phyloP scores from a whole-genome alignment of 129 eudicot species.

The Flaveria robusta region DNA sequence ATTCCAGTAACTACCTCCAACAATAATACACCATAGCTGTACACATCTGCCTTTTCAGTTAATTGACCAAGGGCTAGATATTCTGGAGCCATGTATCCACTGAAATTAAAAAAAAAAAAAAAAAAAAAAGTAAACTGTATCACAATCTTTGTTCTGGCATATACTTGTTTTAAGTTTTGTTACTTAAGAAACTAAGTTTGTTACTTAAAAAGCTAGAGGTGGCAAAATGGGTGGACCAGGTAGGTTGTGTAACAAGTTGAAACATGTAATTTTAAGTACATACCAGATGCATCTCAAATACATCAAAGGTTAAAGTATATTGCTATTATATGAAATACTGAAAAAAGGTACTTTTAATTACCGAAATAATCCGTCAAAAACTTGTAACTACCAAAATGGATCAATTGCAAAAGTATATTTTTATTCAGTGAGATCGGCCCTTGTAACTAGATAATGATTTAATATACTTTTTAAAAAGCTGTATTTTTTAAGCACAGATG shows the following conservation, averaged over 20 bases:
- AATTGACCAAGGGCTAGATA: conserved; percentile 77
- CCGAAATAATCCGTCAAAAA: not conserved
- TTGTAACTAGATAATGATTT: not conserved
- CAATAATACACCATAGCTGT: conserved; percentile 69
- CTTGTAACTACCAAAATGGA: not conserved
- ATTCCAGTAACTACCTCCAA: conserved; percentile 70
- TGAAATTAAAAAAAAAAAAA: not conserved
- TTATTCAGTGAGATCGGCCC: not conserved
- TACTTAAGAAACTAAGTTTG: conserved; percentile 5
- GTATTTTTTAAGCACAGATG: not conserved
- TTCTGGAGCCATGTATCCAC: conserved; percentile 85
- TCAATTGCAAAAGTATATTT: not conserved
- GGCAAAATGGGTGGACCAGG: not conserved
- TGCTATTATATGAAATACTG: not conserved
- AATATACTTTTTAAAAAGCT: not conserved
- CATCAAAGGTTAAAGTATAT: not conserved
- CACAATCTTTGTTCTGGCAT: not conserved
- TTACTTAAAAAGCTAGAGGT: not conserved
- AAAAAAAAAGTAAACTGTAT: not conserved
- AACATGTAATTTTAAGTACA: not conserved
- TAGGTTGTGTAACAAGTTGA: not conserved
- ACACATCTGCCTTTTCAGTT: conserved; percentile 78
- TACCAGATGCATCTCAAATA: not conserved
- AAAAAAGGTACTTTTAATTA: not conserved
- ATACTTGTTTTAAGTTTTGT: not conserved